A percentile compares a stretch with the other conserved stretches of the same genome.
phyloP scores from a whole-genome alignment of 2,329 filamentous ascomycete species.

The Cladosporium phlei region DNA sequence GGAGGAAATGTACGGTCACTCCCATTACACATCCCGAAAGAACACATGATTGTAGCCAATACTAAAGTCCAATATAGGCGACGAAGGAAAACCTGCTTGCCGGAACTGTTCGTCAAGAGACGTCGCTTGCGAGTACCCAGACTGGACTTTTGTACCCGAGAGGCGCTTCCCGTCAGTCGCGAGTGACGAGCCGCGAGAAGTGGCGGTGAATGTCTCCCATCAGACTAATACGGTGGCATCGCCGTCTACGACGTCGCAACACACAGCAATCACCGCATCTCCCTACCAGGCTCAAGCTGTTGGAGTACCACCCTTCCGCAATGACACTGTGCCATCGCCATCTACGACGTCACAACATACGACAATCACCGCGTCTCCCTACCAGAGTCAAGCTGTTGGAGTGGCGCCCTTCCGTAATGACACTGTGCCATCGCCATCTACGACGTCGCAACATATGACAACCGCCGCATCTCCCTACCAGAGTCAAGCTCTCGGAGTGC shows the following conservation, averaged over 20 bases:
- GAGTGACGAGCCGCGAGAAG: not conserved
- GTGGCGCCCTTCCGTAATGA: not conserved
- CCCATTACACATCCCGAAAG: too few species aligned
- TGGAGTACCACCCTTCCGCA: not conserved
- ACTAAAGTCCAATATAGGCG: not conserved
- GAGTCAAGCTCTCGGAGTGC: not conserved
- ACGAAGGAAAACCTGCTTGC: not conserved
- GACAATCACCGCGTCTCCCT: not conserved
- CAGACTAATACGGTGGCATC: not conserved
- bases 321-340: not conserved
- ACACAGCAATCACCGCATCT: not conserved
- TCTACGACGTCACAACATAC: not conserved
- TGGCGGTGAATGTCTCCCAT: not conserved
- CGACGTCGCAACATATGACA: not conserved
- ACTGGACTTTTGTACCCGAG: not conserved
- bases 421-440: not conserved
- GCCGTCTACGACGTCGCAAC: not conserved
- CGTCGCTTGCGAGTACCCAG: not conserved
- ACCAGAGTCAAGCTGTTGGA: not conserved
- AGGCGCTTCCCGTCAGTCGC: not conserved
- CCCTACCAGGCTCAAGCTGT: not conserved
- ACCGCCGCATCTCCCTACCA: not conserved
- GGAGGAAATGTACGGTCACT: slow-evolving; percentile 1
- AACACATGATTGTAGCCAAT: not conserved
- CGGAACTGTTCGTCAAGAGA: not conserved